Conservation (phyloP, 306 rosid genomes). For the Crotalaria pallida region DNA sequence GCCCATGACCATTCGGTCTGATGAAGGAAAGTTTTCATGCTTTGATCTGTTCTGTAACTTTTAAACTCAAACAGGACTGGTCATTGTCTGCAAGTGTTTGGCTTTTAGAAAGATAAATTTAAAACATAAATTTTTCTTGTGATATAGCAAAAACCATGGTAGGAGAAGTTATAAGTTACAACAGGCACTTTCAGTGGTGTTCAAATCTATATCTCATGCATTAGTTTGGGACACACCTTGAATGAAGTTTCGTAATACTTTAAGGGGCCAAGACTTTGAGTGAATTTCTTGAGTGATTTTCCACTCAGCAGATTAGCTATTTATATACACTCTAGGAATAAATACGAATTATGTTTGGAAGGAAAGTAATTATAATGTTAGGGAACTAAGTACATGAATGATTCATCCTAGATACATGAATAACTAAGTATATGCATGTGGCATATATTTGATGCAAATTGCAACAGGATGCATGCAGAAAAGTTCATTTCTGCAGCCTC, state of each 20-base stretch:
- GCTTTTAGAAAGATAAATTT: not conserved
- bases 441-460: no score
- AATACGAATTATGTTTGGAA: no score
- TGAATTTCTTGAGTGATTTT: no score
- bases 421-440: no score
- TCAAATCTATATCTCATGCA: not conserved
- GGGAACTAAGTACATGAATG: no score
- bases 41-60: not conserved
- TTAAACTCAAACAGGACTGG: not conserved
- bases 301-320: no score
- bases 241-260: not conserved
- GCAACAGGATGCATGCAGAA: no score
- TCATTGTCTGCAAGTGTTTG: not conserved
- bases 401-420: no score
- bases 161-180: slow-evolving; percentile 1
- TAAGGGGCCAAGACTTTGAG: not conserved
- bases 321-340: no score
- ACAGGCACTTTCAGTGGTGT: not conserved
- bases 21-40: not conserved
- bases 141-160: not conserved
- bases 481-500: slow-evolving; percentile 12
- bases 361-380: no score
- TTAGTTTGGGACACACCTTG: not conserved
- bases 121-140: not conserved
- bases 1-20: not conserved